phyloP scores from a whole-genome alignment of 352 stramenopile genomes.

The Phytophthora podocarpi region DNA sequence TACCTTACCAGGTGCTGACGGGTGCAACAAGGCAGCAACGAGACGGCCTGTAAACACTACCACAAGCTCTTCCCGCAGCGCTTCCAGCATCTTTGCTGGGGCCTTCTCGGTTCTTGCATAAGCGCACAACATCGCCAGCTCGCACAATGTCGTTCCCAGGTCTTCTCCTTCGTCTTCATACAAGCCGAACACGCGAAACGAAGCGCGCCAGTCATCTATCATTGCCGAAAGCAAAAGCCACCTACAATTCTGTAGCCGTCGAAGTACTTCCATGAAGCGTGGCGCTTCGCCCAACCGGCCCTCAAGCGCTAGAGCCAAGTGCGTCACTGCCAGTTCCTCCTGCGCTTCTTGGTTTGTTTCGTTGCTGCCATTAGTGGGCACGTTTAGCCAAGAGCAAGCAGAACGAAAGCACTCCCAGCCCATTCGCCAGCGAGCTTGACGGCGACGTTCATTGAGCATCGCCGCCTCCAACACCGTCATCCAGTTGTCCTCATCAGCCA shows the following conservation, averaged over 20 bases:
- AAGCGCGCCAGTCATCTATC: slow-evolving; percentile 52
- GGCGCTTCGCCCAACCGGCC: slow-evolving; percentile 44
- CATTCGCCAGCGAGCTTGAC: slow-evolving; percentile 47
- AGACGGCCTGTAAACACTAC: slow-evolving; percentile 45
- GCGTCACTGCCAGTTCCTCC: slow-evolving; percentile 29
- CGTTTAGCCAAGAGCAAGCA: slow-evolving; percentile 61
- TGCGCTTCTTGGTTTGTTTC: slow-evolving; percentile 6
- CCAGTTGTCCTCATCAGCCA: slow-evolving; percentile 20
- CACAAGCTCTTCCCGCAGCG: slow-evolving; percentile 57
- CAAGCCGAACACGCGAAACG: slow-evolving; percentile 16
- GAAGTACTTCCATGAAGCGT: slow-evolving; percentile 41
- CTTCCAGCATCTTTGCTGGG: slow-evolving; percentile 41
- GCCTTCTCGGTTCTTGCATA: slow-evolving; percentile 41
- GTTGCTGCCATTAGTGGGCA: slow-evolving; percentile 37
- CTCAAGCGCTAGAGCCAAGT: slow-evolving; percentile 67
- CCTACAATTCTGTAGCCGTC: slow-evolving; percentile 32
- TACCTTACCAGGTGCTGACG: neutral
- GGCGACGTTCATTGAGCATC: slow-evolving; percentile 28
- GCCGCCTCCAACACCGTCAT: slow-evolving; percentile 40
- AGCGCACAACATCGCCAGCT: slow-evolving; percentile 52
- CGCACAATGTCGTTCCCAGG: slow-evolving; percentile 32
- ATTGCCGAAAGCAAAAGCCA: slow-evolving; percentile 37
- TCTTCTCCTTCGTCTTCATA: slow-evolving; percentile 12
- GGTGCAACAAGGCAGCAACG: slow-evolving; percentile 48
- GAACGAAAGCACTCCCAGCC: slow-evolving; percentile 75